Base-by-base conservation (phyloP, 2,329 filamentous ascomycete species). In the Aspergillus glaucus region DNA sequence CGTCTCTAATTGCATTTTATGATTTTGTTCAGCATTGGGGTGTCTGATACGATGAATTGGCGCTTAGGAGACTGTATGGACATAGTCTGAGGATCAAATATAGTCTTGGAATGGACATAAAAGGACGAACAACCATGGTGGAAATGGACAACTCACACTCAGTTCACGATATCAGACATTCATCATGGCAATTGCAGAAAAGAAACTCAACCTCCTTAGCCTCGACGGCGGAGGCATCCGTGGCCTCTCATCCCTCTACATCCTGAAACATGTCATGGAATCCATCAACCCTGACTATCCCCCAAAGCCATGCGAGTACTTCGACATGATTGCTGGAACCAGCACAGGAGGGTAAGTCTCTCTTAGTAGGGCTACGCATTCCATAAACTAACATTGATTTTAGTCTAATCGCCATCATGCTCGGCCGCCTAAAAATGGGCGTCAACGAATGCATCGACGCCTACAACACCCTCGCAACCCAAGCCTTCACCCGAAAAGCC, bases 351-450 rank as follows among this genome's bases (percentile, higher is more conserved):
- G 67, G 68, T 70, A 46, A 39, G 61, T 53, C 12, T 14, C 32
- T 4, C 12, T 12, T 12, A n/a, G n/a, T 15, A 36, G 32, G 32
- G 12, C 12, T 15, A 36, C 2, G 7, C 3, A 15, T 3, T 36
- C 2, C 4, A 14, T 7, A 36, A 36, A 5, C 32, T 36, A 9
- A 36, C n/a, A n/a, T 36, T 36, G 12, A 36, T 36, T 36, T 4
- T 9, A 41, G 39, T 4, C 17, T 41, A 1, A 71, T 77, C 8
- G 73, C 75, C 2, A 68, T 78, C 30, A 72, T 78, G 66, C 65
- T 77, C 4, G 73, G 74, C 1, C 67, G 72, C 2, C 59, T 78
- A 1, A 57, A 68, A 26, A 74, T 78, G 71, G 66, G 63, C 22
- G 65, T 75, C 7, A 51, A 63, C 21, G 69, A 77, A 15, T 75